Evolutionary conservation across 1,284 basidiomycete genomes (phyloP), one percentile per base, ranked within the genome.

Genomic region (Phellopilus nigrolimitatus): DNA sequence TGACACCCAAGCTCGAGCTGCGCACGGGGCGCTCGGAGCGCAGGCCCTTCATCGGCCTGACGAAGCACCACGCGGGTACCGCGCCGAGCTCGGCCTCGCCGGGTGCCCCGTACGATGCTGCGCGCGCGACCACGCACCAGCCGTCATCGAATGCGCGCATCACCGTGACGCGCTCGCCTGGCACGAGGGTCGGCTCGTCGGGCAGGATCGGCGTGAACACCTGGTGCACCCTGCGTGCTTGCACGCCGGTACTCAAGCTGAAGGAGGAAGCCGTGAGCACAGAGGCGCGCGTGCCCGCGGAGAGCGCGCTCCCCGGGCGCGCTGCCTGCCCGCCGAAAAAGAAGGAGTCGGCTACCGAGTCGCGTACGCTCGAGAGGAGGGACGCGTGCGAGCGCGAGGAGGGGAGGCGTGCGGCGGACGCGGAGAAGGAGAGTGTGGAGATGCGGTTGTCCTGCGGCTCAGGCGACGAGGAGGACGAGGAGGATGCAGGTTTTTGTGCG

Each of bases 41-140:
- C 48, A 82, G 67, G 2, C 79, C 82, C 54, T 78, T 75, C 37
- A 75, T 70, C 31, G 80, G 75, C 61, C 79, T 80, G 58, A 79
- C 57, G 70, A 88, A 87, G 61, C 76, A 79, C 83, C 85, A 88
- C 4, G 81, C 76, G 3, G 86, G 85, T 2, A 86, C 76, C 15
- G 82, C 74, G 27, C 86, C 85, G 27, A 85, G 65, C 60, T 82
- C 79, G 43, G 80, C 66, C 36, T 78, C 69, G 41, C 72, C 71
- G 6, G 64, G 60, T 24, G 43, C 15, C 56, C 43, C 59, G 54
- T 40, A 50, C 38, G 37, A 24, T 39, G 68, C 68, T 51, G 80
- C 75, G 30, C 82, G 70, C 13, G 76, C 79, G 45, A 85, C 82
- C 52, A 86, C 71, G 61, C 82, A 86, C 86, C 85, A 89, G 1